Percentiles rank a stretch among this genome's conserved stretches.
Conservation (phyloP, 257 asterid species). For the Gardenia jasminoides region DNA sequence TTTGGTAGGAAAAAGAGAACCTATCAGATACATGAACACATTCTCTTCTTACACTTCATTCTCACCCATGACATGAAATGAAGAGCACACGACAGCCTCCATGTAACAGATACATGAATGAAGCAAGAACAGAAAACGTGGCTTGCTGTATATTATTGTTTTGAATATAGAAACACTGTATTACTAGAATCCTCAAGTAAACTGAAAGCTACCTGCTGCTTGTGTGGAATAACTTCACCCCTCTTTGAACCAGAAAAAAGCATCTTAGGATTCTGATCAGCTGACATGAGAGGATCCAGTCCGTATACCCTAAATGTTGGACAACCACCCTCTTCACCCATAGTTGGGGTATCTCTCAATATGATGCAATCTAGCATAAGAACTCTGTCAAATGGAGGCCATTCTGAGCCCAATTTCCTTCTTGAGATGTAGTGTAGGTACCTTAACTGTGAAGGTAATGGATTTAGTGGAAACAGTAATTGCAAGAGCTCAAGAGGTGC, state of each 20-base stretch:
- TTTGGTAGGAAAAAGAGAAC: too few relatives aligned
- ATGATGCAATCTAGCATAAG: constrained; percentile 52
- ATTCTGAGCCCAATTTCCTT: constrained; percentile 45
- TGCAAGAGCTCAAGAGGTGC: constrained; percentile 51
- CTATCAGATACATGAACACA: too few relatives aligned
- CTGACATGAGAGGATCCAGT: constrained; percentile 51
- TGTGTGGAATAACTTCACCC: constrained; percentile 30
- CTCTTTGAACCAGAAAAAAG: constrained; percentile 46
- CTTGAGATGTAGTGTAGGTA: constrained; percentile 63
- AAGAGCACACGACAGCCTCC: too few relatives aligned
- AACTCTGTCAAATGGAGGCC: constrained; percentile 59
- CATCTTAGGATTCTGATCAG: constrained; percentile 48
- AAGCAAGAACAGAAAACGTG: background rate
- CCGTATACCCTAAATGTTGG: constrained; percentile 64
- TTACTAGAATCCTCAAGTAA: background rate
- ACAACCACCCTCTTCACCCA: constrained; percentile 51
- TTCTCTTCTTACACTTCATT: too few relatives aligned
- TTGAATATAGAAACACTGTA: background rate
- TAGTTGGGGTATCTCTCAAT: constrained; percentile 45
- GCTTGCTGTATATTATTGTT: too few relatives aligned
- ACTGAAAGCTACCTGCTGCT: constrained; percentile 48
- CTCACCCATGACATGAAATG: too few relatives aligned
- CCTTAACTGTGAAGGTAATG: constrained; percentile 73
- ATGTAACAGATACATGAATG: too few relatives aligned
- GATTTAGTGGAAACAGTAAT: constrained; percentile 45